Evolutionary conservation across 2,329 filamentous ascomycete genomes (phyloP).

Genomic region (Colletotrichum tofieldiae): DNA sequence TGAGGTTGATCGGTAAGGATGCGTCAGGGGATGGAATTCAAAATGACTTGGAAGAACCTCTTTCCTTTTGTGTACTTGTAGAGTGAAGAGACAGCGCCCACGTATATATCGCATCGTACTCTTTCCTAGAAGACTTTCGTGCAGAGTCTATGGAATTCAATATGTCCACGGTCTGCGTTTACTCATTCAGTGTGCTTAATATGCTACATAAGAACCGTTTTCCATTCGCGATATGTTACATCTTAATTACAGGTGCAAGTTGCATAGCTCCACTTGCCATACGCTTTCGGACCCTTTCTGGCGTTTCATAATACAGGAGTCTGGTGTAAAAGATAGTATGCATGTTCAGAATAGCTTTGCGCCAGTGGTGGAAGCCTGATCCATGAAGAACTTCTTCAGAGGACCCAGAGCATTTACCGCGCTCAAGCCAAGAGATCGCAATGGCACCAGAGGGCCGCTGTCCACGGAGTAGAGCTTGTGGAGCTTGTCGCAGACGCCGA

Average conservation of each 20-base stretch:
- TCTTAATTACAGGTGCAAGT: conserved; percentile 11
- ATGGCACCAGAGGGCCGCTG: conserved; percentile 83
- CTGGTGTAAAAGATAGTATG: conserved; percentile 10
- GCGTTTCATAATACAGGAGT: conserved; percentile 25
- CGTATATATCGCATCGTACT: conserved; percentile 47
- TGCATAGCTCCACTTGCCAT: background rate
- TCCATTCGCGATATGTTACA: background rate
- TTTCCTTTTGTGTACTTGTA: conserved; percentile 49
- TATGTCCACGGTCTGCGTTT: background rate
- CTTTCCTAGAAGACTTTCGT: conserved; percentile 39
- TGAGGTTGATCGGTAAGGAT: conserved; percentile 72
- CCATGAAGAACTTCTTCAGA: conserved; percentile 91
- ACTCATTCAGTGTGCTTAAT: background rate
- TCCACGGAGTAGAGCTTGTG: conserved; percentile 92
- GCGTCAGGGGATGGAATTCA: conserved; percentile 25
- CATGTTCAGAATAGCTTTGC: conserved; percentile 57
- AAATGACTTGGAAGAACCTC: conserved; percentile 37
- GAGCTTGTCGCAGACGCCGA: conserved; percentile 89
- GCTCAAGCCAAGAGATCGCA: conserved; percentile 82
- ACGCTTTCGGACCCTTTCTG: background rate
- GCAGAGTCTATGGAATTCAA: conserved; percentile 7
- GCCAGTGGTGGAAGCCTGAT: conserved; percentile 73
- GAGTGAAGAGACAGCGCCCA: conserved; percentile 44
- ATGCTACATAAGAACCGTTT: background rate
- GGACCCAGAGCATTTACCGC: conserved; percentile 82